Evolutionary conservation across 306 rosid species (phyloP), one percentile per base, ranked within the genome.

Genomic region (Inga laurina): DNA sequence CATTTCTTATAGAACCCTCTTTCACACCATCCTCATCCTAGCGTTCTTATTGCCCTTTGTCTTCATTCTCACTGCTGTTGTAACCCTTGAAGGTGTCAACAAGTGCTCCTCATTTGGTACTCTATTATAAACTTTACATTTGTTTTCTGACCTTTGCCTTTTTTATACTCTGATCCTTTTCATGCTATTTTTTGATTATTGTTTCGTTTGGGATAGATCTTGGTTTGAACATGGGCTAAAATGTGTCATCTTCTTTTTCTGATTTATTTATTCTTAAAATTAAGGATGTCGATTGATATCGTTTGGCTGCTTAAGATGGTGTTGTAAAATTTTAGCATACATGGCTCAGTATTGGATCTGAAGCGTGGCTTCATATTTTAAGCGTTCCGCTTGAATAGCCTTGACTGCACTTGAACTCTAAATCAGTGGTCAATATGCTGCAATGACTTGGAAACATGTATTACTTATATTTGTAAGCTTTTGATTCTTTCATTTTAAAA

Each of bases 41-140:
- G 99, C 99, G 76, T 97, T 97, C 82, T 88, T 97, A 59, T 89
- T 97, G 85, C 99, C 99, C 37, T 97, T 97, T 80, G 98, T 94
- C 59, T 97, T 97, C 92, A 97, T 97, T 87, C 98, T 97, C 82
- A 97, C 99, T 57, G 99, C 99, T 69, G 94, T 97, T 85, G 98
- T 97, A 82, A 97, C 99, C 85, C 99, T 97, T 75, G 99, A 97
- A 92, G 99, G 99, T 90, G 99, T 94, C 97, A 97, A 97, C 93
- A 94, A 97, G 90, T 97, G 99, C 90, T 94, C 99, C 85, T 94
- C 99, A 75, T 91, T 97, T 72, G 99, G 99, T 96, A 91, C 93
- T 87, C 57, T 52, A 74, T 49, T 54, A 8, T 54, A 22, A 65
- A 30, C 57, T 51, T 73, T 2, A 21, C 65, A 15, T 72, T 27